Evolutionary conservation across 1,139 yeast genomes (phyloP).

Genomic region (Spathaspora sp.): DNA sequence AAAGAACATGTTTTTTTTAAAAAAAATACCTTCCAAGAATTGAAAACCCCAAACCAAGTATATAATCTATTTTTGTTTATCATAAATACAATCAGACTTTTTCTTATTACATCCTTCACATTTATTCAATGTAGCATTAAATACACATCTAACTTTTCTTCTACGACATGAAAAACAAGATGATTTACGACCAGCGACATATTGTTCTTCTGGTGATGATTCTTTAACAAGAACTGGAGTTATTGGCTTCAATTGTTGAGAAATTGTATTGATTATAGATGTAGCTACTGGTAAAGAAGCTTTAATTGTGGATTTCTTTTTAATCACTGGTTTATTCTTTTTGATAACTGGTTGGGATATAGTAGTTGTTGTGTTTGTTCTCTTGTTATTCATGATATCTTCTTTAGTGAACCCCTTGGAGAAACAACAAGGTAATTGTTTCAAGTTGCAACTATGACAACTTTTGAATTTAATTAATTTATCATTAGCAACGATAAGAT

Average conservation of each 20-base stretch:
- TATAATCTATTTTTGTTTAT: constrained; percentile 10
- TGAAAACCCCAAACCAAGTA: neutral
- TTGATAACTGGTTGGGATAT: neutral
- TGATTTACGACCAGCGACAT: constrained; percentile 23
- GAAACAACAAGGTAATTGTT: constrained; percentile 47
- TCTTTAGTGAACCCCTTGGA: constrained; percentile 62
- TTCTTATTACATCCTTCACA: constrained; percentile 41
- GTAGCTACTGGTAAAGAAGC: neutral
- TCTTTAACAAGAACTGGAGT: neutral
- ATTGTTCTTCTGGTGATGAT: neutral
- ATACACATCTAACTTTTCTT: constrained; percentile 40
- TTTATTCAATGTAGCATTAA: constrained; percentile 24
- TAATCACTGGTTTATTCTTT: constrained; percentile 7
- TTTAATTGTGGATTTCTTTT: constrained; percentile 3
- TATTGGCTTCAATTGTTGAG: neutral
- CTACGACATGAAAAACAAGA: constrained; percentile 39
- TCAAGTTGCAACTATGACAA: constrained; percentile 49
- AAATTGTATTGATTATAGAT: neutral
- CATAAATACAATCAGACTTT: constrained; percentile 34
- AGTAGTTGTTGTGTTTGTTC: constrained; percentile 4
- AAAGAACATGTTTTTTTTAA: neutral
- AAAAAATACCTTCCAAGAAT: neutral
- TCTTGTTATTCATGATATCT: constrained; percentile 40
- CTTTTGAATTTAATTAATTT: constrained; percentile 49
- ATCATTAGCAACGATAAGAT: constrained; percentile 22